Percentiles rank a stretch among this genome's conserved stretches.
phyloP scores from a whole-genome alignment of 2,329 filamentous ascomycete species.

The Fusarium ambrosium region DNA sequence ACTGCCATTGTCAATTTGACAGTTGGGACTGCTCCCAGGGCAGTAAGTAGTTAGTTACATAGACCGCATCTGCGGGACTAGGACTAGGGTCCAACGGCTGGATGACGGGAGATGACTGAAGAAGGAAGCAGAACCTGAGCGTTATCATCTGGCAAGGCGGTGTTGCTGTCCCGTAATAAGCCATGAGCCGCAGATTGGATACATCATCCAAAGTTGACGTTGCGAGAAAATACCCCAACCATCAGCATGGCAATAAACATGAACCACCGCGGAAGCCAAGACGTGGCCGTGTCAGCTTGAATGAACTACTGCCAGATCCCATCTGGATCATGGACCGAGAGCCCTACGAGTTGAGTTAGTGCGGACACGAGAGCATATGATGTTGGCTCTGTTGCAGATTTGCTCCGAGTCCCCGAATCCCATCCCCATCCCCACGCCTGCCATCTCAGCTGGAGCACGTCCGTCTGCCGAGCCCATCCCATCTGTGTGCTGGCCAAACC shows the following conservation, averaged over 20 bases:
- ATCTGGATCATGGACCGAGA: conserved; percentile 12
- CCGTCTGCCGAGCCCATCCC: conserved; percentile 3
- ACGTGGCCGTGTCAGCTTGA: conserved; percentile 13
- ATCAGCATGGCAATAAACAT: background rate
- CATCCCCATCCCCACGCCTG: conserved; percentile 1
- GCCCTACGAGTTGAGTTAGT: conserved; percentile 19
- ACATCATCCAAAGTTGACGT: background rate
- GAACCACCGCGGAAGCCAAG: conserved; percentile 3
- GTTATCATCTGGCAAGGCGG: conserved; percentile 18
- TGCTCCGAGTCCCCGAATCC: conserved; percentile 7
- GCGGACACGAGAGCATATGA: conserved; percentile 9
- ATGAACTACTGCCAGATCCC: conserved; percentile 20
- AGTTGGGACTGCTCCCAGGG: conserved; percentile 16
- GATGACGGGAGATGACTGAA: conserved; percentile 5
- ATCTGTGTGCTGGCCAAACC: conserved; percentile 15
- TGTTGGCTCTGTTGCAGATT: conserved; percentile 19
- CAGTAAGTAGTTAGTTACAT: conserved; percentile 10
- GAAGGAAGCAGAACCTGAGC: conserved; percentile 5
- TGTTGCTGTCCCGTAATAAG: conserved; percentile 10
- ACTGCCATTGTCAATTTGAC: conserved; percentile 23
- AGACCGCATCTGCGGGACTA: conserved; percentile 19
- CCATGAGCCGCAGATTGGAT: background rate
- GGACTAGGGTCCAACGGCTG: conserved; percentile 18
- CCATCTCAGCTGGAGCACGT: conserved; percentile 12
- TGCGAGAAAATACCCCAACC: background rate